phyloP scores from a whole-genome alignment of 2,329 filamentous ascomycete genomes.

The Botrytis galanthina region DNA sequence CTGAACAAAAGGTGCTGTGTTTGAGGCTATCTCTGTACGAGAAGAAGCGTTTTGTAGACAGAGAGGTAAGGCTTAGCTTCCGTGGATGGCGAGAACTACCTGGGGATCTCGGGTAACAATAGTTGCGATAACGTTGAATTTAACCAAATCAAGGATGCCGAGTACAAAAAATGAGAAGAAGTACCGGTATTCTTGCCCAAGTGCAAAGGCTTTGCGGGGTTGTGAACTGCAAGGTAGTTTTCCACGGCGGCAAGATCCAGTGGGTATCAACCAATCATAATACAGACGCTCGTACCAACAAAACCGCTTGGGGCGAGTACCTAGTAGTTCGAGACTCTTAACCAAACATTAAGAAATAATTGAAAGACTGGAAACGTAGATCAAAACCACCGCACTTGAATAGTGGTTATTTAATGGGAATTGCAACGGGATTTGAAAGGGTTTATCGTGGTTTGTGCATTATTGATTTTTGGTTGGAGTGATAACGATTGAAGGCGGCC shows the following conservation, averaged over 20 bases:
- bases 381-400: not conserved
- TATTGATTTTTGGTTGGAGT: not conserved
- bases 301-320: not conserved
- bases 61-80: constrained; percentile 9
- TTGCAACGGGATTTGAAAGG: no score
- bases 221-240: not conserved
- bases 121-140: not conserved
- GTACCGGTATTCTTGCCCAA: not conserved
- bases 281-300: not conserved
- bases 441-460: not conserved
- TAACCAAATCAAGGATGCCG: not conserved
- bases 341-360: not conserved
- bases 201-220: not conserved
- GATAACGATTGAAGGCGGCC: not conserved
- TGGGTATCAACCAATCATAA: not conserved
- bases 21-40: not conserved
- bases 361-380: not conserved
- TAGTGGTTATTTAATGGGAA: not conserved
- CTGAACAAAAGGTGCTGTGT: not conserved
- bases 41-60: not conserved
- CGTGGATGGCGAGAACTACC: not conserved
- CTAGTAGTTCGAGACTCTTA: not conserved
- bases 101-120: not conserved
- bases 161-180: not conserved
- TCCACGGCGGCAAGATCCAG: constrained; percentile 9